These are phyloP conservation scores for Ophiostoma perfectum DNA, from an alignment of 2,329 filamentous ascomycete genomes.

Conservation along the genomic window DNA sequence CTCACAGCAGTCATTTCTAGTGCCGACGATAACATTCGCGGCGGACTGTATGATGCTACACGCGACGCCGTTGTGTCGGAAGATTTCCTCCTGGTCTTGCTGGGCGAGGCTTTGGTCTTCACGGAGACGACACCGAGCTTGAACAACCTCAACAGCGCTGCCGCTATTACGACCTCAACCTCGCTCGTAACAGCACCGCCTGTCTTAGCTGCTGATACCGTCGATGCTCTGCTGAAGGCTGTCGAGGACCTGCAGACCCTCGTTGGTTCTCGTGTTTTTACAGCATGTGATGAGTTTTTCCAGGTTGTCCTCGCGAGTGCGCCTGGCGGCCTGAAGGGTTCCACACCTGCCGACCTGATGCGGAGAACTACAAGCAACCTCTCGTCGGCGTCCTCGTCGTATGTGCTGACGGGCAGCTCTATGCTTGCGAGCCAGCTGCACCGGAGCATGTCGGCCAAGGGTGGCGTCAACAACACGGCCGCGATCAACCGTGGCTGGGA, in stretches of 20 bases:
- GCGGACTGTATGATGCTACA: conserved; percentile 77
- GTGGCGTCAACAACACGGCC: conserved; percentile 37
- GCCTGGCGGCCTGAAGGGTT: conserved; percentile 50
- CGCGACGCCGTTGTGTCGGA: conserved; percentile 80
- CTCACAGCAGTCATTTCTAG: conserved; percentile 79
- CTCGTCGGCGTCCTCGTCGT: conserved; percentile 43
- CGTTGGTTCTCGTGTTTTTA: conserved; percentile 60
- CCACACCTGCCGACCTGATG: conserved; percentile 61
- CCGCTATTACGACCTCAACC: not conserved
- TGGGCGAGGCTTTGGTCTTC: conserved; percentile 79
- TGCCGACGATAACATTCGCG: conserved; percentile 83
- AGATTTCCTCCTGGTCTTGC: conserved; percentile 74
- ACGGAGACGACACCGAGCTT: conserved; percentile 42
- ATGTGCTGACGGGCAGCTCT: conserved; percentile 67
- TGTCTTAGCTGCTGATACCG: conserved; percentile 59
- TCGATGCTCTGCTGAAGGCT: conserved; percentile 68
- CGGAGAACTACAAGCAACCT: conserved; percentile 43
- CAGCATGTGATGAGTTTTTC: conserved; percentile 73
- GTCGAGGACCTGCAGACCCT: conserved; percentile 77
- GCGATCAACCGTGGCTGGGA: conserved; percentile 48
- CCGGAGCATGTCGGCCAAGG: conserved; percentile 52
- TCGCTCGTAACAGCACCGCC: conserved; percentile 28
- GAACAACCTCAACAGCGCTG: not conserved
- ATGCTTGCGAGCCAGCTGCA: conserved; percentile 61
- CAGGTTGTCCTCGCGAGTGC: conserved; percentile 66